Evolutionary conservation across 257 asterid species (phyloP).

Genomic region (Thymus quinquecostatus): DNA sequence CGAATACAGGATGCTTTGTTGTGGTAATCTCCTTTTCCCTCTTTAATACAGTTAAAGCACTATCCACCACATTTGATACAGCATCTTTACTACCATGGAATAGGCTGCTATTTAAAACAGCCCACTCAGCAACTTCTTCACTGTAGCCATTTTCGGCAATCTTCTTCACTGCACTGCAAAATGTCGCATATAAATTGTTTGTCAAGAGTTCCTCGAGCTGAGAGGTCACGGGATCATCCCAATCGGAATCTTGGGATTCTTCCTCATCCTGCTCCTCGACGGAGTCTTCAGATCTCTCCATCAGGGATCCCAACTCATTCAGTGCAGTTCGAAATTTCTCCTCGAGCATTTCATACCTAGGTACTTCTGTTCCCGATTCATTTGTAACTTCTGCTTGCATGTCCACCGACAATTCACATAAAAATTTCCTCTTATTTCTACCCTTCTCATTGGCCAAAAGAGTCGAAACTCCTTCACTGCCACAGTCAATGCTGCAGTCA

Average conservation of each 20-base stretch:
- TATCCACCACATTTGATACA: slow-evolving; percentile 63
- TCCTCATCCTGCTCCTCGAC: slow-evolving; percentile 36
- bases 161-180: slow-evolving; percentile 57
- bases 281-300: slow-evolving; percentile 33
- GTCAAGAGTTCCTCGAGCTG: slow-evolving; percentile 64
- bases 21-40: slow-evolving; percentile 43
- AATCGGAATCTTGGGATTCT: slow-evolving; percentile 42
- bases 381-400: slow-evolving; percentile 35
- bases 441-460: slow-evolving; percentile 45
- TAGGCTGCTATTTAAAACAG: slow-evolving; percentile 59
- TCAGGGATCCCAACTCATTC: slow-evolving; percentile 40
- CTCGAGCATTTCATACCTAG: slow-evolving; percentile 57
- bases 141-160: slow-evolving; percentile 60
- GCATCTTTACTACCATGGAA: slow-evolving; percentile 66
- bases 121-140: slow-evolving; percentile 64
- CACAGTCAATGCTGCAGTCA: slow-evolving; percentile 29
- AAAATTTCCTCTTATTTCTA: slow-evolving; percentile 66
- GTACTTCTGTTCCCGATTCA: slow-evolving; percentile 54
- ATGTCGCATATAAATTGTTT: slow-evolving; percentile 41
- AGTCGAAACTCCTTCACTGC: slow-evolving; percentile 32
- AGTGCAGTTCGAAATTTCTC: slow-evolving; percentile 39
- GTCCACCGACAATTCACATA: slow-evolving; percentile 48
- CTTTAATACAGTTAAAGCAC: slow-evolving; percentile 62
- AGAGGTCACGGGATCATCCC: slow-evolving; percentile 61
- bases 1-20: slow-evolving; percentile 43